Evolutionary conservation across 192 early-diverging fungal species (phyloP), one percentile per base, ranked within the genome.

Genomic region (Coemansia sp.): DNA sequence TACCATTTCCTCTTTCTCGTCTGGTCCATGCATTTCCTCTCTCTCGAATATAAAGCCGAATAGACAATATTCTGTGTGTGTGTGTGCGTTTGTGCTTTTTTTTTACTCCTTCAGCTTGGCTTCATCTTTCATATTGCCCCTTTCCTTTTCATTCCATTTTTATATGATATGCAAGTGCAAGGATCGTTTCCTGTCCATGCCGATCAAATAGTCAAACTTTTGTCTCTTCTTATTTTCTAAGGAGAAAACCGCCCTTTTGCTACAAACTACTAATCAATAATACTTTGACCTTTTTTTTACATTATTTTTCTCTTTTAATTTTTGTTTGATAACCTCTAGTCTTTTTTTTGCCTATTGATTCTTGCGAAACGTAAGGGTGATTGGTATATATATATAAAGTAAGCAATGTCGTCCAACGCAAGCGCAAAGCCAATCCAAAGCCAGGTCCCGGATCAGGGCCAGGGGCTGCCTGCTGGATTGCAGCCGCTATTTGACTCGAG

Each of bases 401-500:
- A 6, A 18, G 6, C 7, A 55, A n/a, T 28, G 18, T 55, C 53
- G 29, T 28, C 28, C 24, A 23, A 30, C 28, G 28, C 25, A 25
- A 55, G 28, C 23, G 28, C 23, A 55, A 55, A 27, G 23, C 55
- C 53, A 55, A 28, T 11, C 23, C 27, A 23, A 30, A 51, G 25
- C 49, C 20, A 51, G 20, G 22, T 5, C 18, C 52, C 22, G 0
- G 54, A 50, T 27, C 56, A 55, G 20, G 27, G 52, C 20, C 47
- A 50, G 8, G 4, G 34, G 20, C 32, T 18, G 47, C 58, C 45
- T 13, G 30, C 59, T 4, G 49, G 57, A 9, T 55, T 75, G 36
- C 73, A 69, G 64, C 73, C 73, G 42, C 67, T 75, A 42, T 75
- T 75, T 36, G 73, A 75, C 27, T 68, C 67, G 52, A 74, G 72